These are phyloP conservation scores for Withania somnifera DNA, from an alignment of 305 asterid genomes.

Conservation along the genomic window DNA sequence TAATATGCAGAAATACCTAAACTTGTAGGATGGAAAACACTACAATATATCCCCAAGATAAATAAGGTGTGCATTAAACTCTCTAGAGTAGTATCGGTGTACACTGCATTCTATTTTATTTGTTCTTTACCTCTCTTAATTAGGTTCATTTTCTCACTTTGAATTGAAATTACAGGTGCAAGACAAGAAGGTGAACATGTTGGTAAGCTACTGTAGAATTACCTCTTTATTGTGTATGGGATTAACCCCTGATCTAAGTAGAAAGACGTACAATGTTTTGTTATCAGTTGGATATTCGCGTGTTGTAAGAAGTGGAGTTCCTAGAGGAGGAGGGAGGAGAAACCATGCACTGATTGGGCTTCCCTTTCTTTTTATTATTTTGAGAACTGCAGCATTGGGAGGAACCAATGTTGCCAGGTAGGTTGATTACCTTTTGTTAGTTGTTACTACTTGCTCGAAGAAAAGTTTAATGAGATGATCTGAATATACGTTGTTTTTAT, in stretches of 20 bases:
- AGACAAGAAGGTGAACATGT: conserved; percentile 7
- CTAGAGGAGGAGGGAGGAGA: conserved; percentile 20
- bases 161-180: conserved; percentile 15
- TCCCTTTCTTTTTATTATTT: conserved; percentile 39
- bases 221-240: background rate
- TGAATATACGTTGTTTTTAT: background rate
- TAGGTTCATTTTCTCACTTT: background rate
- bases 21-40: background rate
- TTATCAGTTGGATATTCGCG: conserved; percentile 24
- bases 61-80: background rate
- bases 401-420: conserved; percentile 59
- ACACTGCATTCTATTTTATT: background rate
- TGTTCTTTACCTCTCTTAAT: background rate
- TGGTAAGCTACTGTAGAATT: conserved; percentile 5
- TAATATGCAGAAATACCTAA: background rate
- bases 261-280: background rate
- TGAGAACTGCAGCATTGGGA: conserved; percentile 41
- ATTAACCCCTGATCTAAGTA: background rate
- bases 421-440: background rate
- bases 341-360: conserved; percentile 24
- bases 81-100: background rate
- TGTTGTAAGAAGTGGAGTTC: conserved; percentile 43
- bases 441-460: background rate
- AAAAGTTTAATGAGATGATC: background rate
- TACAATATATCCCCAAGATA: background rate